phyloP scores from a whole-genome alignment of 2,329 filamentous ascomycete species.

The Sclerotinia spermophila region DNA sequence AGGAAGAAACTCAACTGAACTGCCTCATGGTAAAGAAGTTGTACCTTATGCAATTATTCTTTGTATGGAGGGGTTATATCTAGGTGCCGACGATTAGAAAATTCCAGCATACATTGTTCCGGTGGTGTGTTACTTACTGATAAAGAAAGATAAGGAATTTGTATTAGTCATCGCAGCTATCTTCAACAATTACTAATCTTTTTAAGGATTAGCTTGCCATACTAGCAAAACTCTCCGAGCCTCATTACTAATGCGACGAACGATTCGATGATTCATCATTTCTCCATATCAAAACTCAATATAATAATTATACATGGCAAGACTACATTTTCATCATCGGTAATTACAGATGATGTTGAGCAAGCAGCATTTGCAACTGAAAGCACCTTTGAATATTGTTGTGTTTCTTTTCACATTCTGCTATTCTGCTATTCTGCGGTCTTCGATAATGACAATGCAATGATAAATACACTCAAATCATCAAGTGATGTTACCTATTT shows the following conservation, averaged over 20 bases:
- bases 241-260: not conserved
- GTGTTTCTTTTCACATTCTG: rapidly evolving
- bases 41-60: not conserved
- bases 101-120: not conserved
- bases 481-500: not conserved
- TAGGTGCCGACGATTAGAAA: not conserved
- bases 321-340: not conserved
- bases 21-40: not conserved
- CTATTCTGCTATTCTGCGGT: not conserved
- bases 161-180: not conserved
- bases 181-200: not conserved
- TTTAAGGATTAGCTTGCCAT: not conserved
- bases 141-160: slow-evolving; percentile 1
- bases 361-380: not conserved
- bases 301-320: not conserved
- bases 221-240: not conserved
- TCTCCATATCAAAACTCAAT: not conserved
- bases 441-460: not conserved
- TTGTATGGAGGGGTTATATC: slow-evolving; percentile 2
- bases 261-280: not conserved
- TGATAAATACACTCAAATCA: not conserved
- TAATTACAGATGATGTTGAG: not conserved
- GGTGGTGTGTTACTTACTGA: not conserved
- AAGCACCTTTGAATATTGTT: rapidly evolving
- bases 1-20: not conserved